phyloP scores from a whole-genome alignment of 1,139 yeast species.

The Scheffersomyces lignicola region DNA sequence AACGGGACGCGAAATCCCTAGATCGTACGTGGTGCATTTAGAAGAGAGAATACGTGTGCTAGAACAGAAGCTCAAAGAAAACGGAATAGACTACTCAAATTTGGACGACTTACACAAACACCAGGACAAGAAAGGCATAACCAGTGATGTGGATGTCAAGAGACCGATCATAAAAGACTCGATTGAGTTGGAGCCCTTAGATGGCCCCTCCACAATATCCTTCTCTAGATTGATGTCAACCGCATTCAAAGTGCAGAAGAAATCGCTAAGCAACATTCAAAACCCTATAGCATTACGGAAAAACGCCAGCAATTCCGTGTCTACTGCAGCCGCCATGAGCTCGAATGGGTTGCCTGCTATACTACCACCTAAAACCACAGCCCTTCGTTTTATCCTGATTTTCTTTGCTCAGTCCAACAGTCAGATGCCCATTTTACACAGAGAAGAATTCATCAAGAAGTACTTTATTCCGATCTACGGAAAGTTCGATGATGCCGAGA shows the following conservation, averaged over 20 bases:
- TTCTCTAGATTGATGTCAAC: slow-evolving; percentile 77
- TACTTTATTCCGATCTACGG: slow-evolving; percentile 84
- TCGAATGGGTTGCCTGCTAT: slow-evolving; percentile 39
- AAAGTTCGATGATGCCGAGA: slow-evolving; percentile 44
- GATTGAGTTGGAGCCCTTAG: slow-evolving; percentile 1
- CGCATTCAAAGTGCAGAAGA: slow-evolving; percentile 62
- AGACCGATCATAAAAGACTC: slow-evolving; percentile 7
- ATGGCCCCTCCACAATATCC: slow-evolving; percentile 33
- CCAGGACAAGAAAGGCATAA: background rate
- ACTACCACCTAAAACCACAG: slow-evolving; percentile 71
- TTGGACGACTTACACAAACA: background rate
- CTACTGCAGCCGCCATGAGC: slow-evolving; percentile 8
- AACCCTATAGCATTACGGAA: slow-evolving; percentile 8
- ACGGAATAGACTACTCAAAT: slow-evolving; percentile 31
- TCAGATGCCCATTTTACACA: slow-evolving; percentile 77
- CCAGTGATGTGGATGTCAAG: background rate
- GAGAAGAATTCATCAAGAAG: slow-evolving; percentile 67
- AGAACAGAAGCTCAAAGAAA: slow-evolving; percentile 47
- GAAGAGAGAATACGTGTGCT: slow-evolving; percentile 63
- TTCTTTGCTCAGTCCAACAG: slow-evolving; percentile 81
- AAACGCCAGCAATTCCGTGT: slow-evolving; percentile 8
- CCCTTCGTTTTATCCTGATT: slow-evolving; percentile 63
- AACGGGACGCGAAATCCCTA: slow-evolving; percentile 81
- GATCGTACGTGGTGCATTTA: slow-evolving; percentile 73
- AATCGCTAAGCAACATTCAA: slow-evolving; percentile 9